These are phyloP conservation scores for Didymella glomerata DNA, from an alignment of 2,329 filamentous ascomycete genomes.

Conservation along the genomic window DNA sequence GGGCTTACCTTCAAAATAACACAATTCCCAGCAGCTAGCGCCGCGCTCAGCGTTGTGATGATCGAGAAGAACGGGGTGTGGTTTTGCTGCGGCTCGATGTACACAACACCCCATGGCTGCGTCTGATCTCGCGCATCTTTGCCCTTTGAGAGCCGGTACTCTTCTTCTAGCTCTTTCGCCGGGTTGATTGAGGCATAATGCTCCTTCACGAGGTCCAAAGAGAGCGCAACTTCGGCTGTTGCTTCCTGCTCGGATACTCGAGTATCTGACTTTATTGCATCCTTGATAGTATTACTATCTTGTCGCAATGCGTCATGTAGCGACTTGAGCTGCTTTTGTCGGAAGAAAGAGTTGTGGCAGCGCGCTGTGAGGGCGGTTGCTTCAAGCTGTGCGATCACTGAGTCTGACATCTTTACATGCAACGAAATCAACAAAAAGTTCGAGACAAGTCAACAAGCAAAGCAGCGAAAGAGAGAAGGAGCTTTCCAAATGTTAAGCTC, in stretches of 20 bases:
- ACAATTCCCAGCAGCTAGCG: constrained; percentile 62
- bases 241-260: constrained; percentile 50
- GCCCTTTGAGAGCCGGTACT: constrained; percentile 55
- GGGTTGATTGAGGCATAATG: constrained; percentile 54
- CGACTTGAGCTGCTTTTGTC: constrained; percentile 56
- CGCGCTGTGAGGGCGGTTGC: constrained; percentile 57
- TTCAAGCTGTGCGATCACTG: constrained; percentile 43
- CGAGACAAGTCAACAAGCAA: background rate
- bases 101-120: constrained; percentile 55
- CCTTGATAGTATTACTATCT: constrained; percentile 48
- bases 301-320: constrained; percentile 53
- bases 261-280: constrained; percentile 55
- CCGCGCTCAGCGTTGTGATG: constrained; percentile 52
- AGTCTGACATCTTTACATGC: constrained; percentile 26
- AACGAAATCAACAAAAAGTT: background rate
- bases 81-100: constrained; percentile 56
- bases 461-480: background rate
- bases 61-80: constrained; percentile 59
- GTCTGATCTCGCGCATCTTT: constrained; percentile 49
- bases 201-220: constrained; percentile 52
- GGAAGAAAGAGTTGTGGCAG: constrained; percentile 56
- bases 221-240: constrained; percentile 54
- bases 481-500: constrained; percentile 4
- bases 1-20: constrained; percentile 58
- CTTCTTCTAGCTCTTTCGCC: constrained; percentile 49